phyloP scores from a whole-genome alignment of 139 green algal genomes.

The Dunaliella sp. region DNA sequence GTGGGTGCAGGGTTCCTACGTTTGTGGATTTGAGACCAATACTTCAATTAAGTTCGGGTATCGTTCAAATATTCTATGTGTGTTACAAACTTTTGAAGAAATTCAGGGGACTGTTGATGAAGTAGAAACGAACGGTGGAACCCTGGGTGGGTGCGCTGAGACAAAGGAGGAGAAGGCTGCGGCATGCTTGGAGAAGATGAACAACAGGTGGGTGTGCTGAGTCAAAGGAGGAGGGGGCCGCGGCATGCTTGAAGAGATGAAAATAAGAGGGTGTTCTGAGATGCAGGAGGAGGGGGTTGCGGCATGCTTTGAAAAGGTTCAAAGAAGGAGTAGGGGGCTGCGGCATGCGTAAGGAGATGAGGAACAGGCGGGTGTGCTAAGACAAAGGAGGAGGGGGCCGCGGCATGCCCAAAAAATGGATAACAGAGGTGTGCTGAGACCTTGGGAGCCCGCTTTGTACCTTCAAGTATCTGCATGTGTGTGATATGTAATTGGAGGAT shows the following conservation, averaged over 20 bases:
- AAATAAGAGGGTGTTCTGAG: not conserved
- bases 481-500: no score
- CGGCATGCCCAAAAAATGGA: not conserved
- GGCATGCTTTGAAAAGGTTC: constrained; percentile 77
- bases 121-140: not conserved
- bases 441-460: no score
- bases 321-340: no score
- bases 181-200: not conserved
- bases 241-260: not conserved
- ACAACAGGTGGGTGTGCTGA: not conserved
- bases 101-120: not conserved
- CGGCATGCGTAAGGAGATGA: no score
- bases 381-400: not conserved
- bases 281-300: not conserved
- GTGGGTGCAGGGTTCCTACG: constrained; percentile 9
- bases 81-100: not conserved
- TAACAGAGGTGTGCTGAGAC: not conserved
- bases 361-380: constrained; percentile 49
- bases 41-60: no score
- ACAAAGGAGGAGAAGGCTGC: not conserved
- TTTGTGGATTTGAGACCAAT: not conserved
- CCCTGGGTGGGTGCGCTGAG: not conserved
- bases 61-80: not conserved
- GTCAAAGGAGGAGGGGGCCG: not conserved
- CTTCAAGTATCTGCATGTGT: no score